Evolutionary conservation across 2,329 filamentous ascomycete species (phyloP).

Genomic region (Chaetomium globosum): DNA sequence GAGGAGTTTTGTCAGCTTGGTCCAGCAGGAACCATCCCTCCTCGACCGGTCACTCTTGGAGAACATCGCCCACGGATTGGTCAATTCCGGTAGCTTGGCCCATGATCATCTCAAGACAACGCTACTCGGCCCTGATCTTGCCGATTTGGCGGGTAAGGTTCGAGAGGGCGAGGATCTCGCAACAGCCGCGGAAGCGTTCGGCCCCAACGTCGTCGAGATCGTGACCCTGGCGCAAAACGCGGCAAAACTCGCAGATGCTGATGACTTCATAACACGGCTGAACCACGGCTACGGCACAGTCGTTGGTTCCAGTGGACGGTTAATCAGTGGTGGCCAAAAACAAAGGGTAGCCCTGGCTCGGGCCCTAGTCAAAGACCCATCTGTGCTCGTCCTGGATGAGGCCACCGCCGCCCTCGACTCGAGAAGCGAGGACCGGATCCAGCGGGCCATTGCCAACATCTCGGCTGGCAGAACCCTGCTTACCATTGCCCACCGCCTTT

Average conservation of each 20-base stretch:
- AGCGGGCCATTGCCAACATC: conserved; percentile 51
- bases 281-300: conserved; percentile 57
- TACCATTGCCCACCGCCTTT: conserved; percentile 60
- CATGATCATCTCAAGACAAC: conserved; percentile 47
- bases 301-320: conserved; percentile 57
- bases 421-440: conserved; percentile 58
- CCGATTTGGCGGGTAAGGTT: conserved; percentile 55
- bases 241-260: conserved; percentile 59
- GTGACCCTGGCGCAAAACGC: conserved; percentile 60
- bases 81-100: conserved; percentile 48
- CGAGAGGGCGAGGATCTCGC: conserved; percentile 54
- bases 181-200: conserved; percentile 48
- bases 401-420: conserved; percentile 64
- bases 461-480: conserved; percentile 58
- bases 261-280: conserved; percentile 56
- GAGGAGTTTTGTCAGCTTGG: conserved; percentile 48
- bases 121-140: conserved; percentile 54
- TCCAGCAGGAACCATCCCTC: conserved; percentile 52
- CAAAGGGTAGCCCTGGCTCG: conserved; percentile 63
- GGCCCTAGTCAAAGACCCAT: conserved; percentile 59
- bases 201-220: conserved; percentile 54
- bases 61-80: conserved; percentile 55
- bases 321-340: conserved; percentile 62
- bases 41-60: conserved; percentile 53
- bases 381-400: conserved; percentile 63